Conservation (phyloP, 2,329 filamentous ascomycete species). For the Microsporum canis region DNA sequence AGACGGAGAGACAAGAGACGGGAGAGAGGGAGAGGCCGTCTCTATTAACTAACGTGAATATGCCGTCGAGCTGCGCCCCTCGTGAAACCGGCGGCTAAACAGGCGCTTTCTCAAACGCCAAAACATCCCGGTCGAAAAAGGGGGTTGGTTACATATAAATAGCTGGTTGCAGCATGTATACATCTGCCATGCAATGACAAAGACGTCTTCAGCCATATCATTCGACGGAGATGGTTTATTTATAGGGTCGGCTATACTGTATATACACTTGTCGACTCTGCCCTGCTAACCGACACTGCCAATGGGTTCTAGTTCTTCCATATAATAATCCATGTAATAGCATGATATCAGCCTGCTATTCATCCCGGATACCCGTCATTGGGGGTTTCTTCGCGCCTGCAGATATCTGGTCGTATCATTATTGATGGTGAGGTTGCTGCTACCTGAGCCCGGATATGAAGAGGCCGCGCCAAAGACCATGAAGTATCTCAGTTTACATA, state of each 20-base stretch:
- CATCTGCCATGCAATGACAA: not conserved
- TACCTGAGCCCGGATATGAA: not conserved
- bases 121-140: not conserved
- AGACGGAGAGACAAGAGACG: not conserved
- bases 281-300: no score
- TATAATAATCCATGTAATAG: not conserved
- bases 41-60: not conserved
- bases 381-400: not conserved
- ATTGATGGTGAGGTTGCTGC: not conserved
- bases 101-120: constrained; percentile 3
- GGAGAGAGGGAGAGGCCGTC: not conserved
- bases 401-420: not conserved
- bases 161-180: not conserved
- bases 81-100: constrained; percentile 1
- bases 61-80: not conserved
- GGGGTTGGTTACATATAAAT: not conserved
- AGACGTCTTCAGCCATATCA: not conserved
- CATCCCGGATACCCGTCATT: not conserved
- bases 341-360: not conserved
- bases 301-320: no score
- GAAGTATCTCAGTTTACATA: no score
- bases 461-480: no score
- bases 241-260: not conserved
- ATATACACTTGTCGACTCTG: no score
- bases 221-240: not conserved